These are phyloP conservation scores for Lodderomyces pseudojiufengensis DNA, from an alignment of 1,139 yeast species.

Conservation along the genomic window DNA sequence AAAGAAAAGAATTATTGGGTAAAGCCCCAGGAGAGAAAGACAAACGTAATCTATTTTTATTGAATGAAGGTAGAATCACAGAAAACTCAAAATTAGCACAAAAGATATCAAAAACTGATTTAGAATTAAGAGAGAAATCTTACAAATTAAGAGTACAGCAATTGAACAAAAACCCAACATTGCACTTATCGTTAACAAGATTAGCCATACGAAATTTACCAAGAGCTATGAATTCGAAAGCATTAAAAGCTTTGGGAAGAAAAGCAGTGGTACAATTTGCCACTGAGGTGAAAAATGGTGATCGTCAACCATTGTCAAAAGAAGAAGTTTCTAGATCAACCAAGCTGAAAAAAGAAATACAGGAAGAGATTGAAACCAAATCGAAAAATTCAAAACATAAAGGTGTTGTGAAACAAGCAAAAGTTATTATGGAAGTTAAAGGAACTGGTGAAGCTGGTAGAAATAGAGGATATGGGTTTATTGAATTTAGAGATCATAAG, in stretches of 20 bases:
- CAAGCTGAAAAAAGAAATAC: conserved; percentile 48
- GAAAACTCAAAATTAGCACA: conserved; percentile 77
- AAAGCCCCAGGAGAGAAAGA: conserved; percentile 79
- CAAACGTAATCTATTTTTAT: conserved; percentile 75
- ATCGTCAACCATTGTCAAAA: conserved; percentile 81
- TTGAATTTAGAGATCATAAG: conserved; percentile 90
- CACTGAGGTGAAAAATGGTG: conserved; percentile 72
- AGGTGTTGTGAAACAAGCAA: conserved; percentile 93
- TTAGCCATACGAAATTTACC: conserved; percentile 93
- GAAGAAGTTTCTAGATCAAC: conserved; percentile 85
- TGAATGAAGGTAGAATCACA: conserved; percentile 92
- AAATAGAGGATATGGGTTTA: conserved; percentile 94
- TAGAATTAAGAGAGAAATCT: conserved; percentile 87
- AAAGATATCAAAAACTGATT: conserved; percentile 62
- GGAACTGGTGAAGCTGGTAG: conserved; percentile 86
- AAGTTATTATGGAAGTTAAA: conserved; percentile 87
- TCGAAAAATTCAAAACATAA: conserved; percentile 66
- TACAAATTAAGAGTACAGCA: conserved; percentile 85
- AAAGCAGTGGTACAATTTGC: conserved; percentile 95
- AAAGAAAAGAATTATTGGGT: conserved; percentile 74
- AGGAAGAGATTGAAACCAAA: conserved; percentile 35
- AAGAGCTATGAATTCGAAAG: conserved; percentile 83
- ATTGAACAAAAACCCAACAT: conserved; percentile 81
- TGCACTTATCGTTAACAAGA: conserved; percentile 89
- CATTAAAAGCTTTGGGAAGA: conserved; percentile 87